Percentiles rank a stretch among this genome's conserved stretches.
Conservation (phyloP, 345 rosid species). For the Populus nigra region DNA sequence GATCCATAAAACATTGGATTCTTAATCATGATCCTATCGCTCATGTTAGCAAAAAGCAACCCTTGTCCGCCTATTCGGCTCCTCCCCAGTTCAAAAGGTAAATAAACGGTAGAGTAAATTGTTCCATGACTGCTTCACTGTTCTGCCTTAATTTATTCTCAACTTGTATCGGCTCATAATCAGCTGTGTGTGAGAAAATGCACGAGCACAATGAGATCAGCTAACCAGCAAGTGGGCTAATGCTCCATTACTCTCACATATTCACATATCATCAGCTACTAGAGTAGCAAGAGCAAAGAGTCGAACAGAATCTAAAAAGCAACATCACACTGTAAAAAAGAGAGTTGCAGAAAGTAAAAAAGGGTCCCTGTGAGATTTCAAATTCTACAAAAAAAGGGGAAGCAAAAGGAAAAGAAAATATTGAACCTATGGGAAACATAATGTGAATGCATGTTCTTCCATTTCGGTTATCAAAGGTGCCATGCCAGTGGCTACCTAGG, state of each 20-base stretch:
- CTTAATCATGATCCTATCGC: slow-evolving; percentile 21
- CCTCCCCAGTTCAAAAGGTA: not conserved
- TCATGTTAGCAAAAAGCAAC: slow-evolving; percentile 12
- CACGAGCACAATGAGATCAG: not conserved
- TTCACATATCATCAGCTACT: not conserved
- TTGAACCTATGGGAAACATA: not conserved
- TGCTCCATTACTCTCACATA: slow-evolving; percentile 10
- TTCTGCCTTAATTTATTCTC: not conserved
- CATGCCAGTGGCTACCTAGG: not conserved
- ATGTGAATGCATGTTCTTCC: not conserved
- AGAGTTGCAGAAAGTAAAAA: not conserved
- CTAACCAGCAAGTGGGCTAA: slow-evolving; percentile 14
- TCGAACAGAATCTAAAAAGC: slow-evolving; percentile 4
- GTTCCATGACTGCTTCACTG: too few species aligned
- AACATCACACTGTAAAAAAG: slow-evolving; percentile 2
- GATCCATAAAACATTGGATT: slow-evolving; percentile 6
- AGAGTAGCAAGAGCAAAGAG: not conserved
- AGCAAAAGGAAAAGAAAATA: not conserved
- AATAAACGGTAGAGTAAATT: not conserved
- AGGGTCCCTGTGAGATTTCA: slow-evolving; percentile 10
- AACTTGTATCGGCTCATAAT: not conserved
- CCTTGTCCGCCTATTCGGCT: slow-evolving; percentile 14
- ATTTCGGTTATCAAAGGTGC: slow-evolving; percentile 2
- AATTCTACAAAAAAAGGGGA: slow-evolving; percentile 2
- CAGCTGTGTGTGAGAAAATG: not conserved